These are phyloP conservation scores for Auricularia cornea DNA, from an alignment of 768 basidiomycete genomes.

Conservation along the genomic window DNA sequence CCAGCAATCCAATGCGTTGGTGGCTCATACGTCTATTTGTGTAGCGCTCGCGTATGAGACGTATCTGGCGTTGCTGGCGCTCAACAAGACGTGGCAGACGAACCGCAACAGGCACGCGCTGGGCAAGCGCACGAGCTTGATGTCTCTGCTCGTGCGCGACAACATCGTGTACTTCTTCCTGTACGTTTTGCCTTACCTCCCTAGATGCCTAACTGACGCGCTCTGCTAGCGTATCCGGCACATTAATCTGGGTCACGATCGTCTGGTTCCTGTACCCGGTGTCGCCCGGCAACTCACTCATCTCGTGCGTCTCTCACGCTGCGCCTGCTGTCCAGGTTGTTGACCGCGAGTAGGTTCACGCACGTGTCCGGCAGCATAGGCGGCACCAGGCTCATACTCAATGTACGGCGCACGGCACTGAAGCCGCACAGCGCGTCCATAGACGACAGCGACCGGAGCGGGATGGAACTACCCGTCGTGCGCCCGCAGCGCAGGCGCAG, in stretches of 20 bases:
- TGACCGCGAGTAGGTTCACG: not conserved
- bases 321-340: not conserved
- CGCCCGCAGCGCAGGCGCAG: not conserved
- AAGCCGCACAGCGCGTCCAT: not conserved
- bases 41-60: not conserved
- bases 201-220: not conserved
- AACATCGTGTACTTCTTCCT: slow-evolving; percentile 1
- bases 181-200: not conserved
- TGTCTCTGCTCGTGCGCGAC: not conserved
- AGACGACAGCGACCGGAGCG: not conserved
- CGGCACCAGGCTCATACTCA: not conserved
- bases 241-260: not conserved
- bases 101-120: not conserved
- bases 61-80: not conserved
- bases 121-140: not conserved
- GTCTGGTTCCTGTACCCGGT: not conserved
- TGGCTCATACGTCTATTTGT: not conserved
- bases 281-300: not conserved
- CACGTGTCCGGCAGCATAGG: not conserved
- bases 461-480: not conserved
- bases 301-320: not conserved
- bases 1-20: not conserved
- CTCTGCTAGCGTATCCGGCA: not conserved
- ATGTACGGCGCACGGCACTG: not conserved
- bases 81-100: slow-evolving; percentile 1